Evolutionary conservation across 352 stramenopile genomes (phyloP).

Genomic region (Pythium aristosporum): DNA sequence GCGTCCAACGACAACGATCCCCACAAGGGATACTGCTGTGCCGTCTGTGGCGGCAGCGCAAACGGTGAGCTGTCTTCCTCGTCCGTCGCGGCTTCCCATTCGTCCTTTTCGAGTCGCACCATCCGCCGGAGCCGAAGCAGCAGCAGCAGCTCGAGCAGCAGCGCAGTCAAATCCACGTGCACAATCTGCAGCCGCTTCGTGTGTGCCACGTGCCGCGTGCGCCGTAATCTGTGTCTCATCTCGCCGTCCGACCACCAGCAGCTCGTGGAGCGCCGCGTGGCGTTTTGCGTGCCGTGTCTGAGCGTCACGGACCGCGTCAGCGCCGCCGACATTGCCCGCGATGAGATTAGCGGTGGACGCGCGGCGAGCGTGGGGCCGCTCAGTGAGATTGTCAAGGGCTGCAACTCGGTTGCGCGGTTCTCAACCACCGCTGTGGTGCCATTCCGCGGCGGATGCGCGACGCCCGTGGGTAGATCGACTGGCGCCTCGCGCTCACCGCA

Average conservation of each 20-base stretch:
- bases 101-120: neutral
- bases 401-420: conserved; percentile 21
- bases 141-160: neutral
- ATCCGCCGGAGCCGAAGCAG: neutral
- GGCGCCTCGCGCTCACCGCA: neutral
- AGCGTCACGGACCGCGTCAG: conserved; percentile 14
- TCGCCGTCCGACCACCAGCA: conserved; percentile 3
- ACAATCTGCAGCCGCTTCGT: conserved; percentile 22
- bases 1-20: neutral
- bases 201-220: conserved; percentile 25
- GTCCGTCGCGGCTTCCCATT: neutral
- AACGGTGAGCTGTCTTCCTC: neutral
- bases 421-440: conserved; percentile 6
- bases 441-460: neutral
- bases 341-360: conserved; percentile 21
- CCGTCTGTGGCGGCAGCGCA: neutral
- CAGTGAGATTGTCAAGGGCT: conserved; percentile 19
- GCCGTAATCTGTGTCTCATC: conserved; percentile 19
- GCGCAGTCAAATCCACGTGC: conserved; percentile 13
- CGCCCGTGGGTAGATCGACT: neutral
- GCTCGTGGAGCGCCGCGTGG: conserved; percentile 17
- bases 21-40: neutral
- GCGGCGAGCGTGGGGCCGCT: conserved; percentile 4
- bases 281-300: conserved; percentile 27
- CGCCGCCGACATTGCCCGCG: conserved; percentile 17